Conservation (phyloP, 805 yeast species). For the Hanseniaspora osmophila region DNA sequence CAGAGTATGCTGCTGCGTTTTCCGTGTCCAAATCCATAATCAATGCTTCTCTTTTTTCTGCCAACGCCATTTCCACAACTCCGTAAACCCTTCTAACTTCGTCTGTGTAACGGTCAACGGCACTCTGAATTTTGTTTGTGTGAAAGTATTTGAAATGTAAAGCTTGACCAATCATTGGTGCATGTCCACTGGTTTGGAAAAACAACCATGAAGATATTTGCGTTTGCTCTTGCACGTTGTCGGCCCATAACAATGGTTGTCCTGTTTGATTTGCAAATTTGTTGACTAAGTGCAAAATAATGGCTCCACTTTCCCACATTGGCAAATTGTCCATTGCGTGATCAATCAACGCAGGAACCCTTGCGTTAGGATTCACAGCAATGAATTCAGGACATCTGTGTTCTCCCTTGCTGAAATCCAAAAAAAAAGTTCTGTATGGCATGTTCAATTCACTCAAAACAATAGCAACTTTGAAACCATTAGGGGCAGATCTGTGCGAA, state of each 20-base stretch:
- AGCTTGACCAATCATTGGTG: slow-evolving; percentile 98
- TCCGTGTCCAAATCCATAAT: slow-evolving; percentile 81
- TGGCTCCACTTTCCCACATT: slow-evolving; percentile 93
- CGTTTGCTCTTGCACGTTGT: slow-evolving; percentile 62
- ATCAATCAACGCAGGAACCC: slow-evolving; percentile 89
- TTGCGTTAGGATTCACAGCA: slow-evolving; percentile 86
- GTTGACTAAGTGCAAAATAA: slow-evolving; percentile 67
- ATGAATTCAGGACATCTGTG: slow-evolving; percentile 90
- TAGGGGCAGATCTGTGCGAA: slow-evolving; percentile 82
- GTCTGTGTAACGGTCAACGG: slow-evolving; percentile 79
- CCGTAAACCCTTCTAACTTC: slow-evolving; percentile 90
- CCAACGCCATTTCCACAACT: slow-evolving; percentile 86
- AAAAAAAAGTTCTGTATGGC: slow-evolving; percentile 64
- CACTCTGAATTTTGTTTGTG: slow-evolving; percentile 69
- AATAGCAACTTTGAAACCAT: slow-evolving; percentile 91
- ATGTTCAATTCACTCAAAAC: slow-evolving; percentile 71
- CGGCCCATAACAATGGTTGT: slow-evolving; percentile 64
- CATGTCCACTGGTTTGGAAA: slow-evolving; percentile 92
- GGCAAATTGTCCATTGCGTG: slow-evolving; percentile 69
- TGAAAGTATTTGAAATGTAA: slow-evolving; percentile 87
- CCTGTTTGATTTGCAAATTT: slow-evolving; percentile 50
- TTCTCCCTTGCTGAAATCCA: slow-evolving; percentile 80
- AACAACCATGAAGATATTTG: slow-evolving; percentile 82
- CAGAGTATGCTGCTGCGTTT: slow-evolving; percentile 73
- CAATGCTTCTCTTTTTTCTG: slow-evolving; percentile 80